Evolutionary conservation across 2,329 filamentous ascomycete genomes (phyloP).

Genomic region (Cercospora sp.): DNA sequence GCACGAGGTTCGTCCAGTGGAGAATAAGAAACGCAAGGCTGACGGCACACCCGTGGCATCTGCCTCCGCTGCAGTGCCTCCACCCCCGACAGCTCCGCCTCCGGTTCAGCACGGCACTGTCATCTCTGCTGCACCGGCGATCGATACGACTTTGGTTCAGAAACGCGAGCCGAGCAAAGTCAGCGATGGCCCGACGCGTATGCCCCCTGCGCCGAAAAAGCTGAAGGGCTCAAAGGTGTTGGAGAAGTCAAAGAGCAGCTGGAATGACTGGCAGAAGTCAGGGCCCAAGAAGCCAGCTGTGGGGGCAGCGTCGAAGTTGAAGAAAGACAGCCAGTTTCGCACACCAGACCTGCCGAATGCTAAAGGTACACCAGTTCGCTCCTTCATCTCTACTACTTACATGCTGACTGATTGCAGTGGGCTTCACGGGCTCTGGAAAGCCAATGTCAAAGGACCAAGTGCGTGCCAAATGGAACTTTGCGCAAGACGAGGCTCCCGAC

Average conservation of each 20-base stretch:
- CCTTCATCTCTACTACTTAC: background rate
- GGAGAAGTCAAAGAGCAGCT: constrained; percentile 87
- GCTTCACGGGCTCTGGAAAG: constrained; percentile 93
- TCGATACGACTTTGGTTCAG: constrained; percentile 66
- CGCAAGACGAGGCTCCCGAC: constrained; percentile 22
- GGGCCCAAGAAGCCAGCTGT: constrained; percentile 41
- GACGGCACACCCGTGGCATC: constrained; percentile 63
- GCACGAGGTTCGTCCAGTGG: constrained; percentile 78
- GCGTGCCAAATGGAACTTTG: constrained; percentile 34
- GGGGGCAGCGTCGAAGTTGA: constrained; percentile 26
- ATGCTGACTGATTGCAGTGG: constrained; percentile 61
- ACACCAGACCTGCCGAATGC: constrained; percentile 84
- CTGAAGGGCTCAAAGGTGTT: constrained; percentile 90
- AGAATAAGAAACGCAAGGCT: constrained; percentile 66
- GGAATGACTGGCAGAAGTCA: constrained; percentile 89
- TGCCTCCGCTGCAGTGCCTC: constrained; percentile 36
- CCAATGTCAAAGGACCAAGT: constrained; percentile 82
- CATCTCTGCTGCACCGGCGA: constrained; percentile 66
- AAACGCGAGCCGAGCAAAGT: constrained; percentile 62
- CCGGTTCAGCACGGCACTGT: constrained; percentile 53
- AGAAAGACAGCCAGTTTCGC: constrained; percentile 37
- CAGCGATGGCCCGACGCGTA: constrained; percentile 53
- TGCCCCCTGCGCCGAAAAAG: constrained; percentile 62
- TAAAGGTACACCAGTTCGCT: constrained; percentile 61
- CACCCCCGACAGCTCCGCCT: constrained; percentile 39